Base-by-base conservation (phyloP, 106 monocot species). In the Dendrobium officinale region DNA sequence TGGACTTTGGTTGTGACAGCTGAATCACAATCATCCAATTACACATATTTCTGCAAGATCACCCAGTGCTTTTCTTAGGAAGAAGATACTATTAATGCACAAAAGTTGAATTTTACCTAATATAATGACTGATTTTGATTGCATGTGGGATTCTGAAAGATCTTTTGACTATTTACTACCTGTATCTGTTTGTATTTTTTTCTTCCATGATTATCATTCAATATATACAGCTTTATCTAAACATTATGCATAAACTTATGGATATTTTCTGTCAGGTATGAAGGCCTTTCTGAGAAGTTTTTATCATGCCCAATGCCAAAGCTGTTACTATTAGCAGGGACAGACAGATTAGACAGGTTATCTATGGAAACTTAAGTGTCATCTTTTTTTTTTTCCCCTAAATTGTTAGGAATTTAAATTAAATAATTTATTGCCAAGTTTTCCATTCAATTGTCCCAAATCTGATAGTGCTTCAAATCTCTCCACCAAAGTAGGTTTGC, bases 271-370 rank as follows among this genome's bases (percentile, higher is more conserved):
- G 73, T 20, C 75, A 99, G 98, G 98, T 99, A 99, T 82, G 92
- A 95, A 82, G 95, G 95, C 51, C 95, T 99, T 75, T 99, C 98
- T 31, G 92, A 99, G 37, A 90, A 88, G 85, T 99, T 99, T 55
- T 81, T 99, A 61, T 93, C 92, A 64, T 93, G 95, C 47, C 86
- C 95, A 37, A 95, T 84, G 49, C 95, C 90, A 74, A 99, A 99
- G 82, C 75, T 93, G 22, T 81, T 99, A 76, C 80, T 99, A n/a
- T 84, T 99, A 84, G 98, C 98, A 75, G 98, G 98, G 77, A 99
- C 98, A 37, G 98, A 99, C 84, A 91, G 98, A 88, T 79, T 99
- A 85, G 98, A 99, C 95, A 99, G 92, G 98, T 99, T 81, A 16
- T 58, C 33, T 58, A 33, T 68, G 9, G 16, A 13, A 75, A 20